Evolutionary conservation across 1,139 yeast genomes (phyloP), one percentile per base, ranked within the genome.

Genomic region (Pichia sorboxylosa): DNA sequence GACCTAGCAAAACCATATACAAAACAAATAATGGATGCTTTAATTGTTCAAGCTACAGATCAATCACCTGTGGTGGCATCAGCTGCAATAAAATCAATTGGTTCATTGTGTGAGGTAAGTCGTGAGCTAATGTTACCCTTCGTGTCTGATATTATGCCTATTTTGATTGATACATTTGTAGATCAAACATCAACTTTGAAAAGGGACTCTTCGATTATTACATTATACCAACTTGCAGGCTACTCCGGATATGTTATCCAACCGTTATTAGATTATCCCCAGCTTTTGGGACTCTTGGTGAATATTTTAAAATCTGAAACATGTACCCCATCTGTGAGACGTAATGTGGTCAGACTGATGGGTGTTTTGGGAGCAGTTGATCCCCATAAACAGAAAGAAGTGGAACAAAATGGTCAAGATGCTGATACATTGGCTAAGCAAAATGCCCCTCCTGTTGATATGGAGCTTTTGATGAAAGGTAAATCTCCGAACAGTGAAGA

Each of bases 291-390:
- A 7, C 73, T 83, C 57, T 61, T 90, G 25, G 84, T 87, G 4
- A 77, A 75, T 29, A 84, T 90, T 27, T 61, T 90, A 38, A 81
- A 80, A 43, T 74, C 85, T 42, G 96, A 85, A 46, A 72, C 78
- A 11, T n/a, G n/a, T n/a, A 74, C 92, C 0, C 69, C 77, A 2
- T 60, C 69, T 4, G 75, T 83, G 5, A 70, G 92, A 46, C 64
- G 95, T 37, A 97, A 87, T 52, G 80, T 95, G 0, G 95, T 90
- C 1, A 66, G 90, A 43, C 59, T 90, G 16, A 61, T 90, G 41
- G 99, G 99, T 49, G 85, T 87, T 25, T 61, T 92, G 28, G 99
- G 99, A 38, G 98, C 98, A 0, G 63, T 92, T 32, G 98, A 92
- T 56, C 99, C 99, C 1, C 90, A 87, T 52, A 85, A 83, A 49